Evolutionary conservation across 148 eudicot species (phyloP).

Genomic region (Rhododendron henanense): DNA sequence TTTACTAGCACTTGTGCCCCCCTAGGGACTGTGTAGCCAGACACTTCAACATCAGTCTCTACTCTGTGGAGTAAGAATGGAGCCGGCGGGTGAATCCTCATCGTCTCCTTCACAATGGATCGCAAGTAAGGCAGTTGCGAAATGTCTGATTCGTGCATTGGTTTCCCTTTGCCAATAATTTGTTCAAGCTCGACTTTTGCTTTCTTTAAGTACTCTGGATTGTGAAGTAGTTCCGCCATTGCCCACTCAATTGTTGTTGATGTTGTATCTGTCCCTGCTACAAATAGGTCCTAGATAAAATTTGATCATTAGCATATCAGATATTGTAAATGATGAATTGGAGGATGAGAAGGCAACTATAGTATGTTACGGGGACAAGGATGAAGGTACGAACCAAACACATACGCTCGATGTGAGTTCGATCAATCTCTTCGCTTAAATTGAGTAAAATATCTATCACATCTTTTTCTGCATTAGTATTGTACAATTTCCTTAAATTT

Average conservation of each 20-base stretch:
- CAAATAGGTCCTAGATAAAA: conserved; percentile 10
- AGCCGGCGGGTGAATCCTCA: conserved; percentile 9
- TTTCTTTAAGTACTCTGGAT: neutral
- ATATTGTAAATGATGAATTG: neutral
- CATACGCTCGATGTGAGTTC: conserved; percentile 17
- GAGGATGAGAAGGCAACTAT: neutral
- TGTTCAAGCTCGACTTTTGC: conserved; percentile 9
- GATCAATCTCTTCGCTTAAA: conserved; percentile 9
- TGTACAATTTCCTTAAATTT: neutral
- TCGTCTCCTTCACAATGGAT: conserved; percentile 3
- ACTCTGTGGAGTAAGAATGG: conserved; percentile 10
- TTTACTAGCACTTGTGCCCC: conserved; percentile 10
- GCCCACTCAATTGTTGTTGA: conserved; percentile 12
- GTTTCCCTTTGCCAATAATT: conserved; percentile 6
- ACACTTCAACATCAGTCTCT: neutral
- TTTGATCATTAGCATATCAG: neutral
- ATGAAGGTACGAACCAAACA: conserved; percentile 4
- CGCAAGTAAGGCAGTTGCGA: conserved; percentile 5
- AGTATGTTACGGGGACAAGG: neutral
- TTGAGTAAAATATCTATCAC: conserved; percentile 20
- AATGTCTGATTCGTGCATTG: conserved; percentile 3
- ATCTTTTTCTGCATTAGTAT: neutral
- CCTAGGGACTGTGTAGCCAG: neutral
- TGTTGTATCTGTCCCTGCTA: conserved; percentile 8
- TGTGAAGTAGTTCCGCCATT: conserved; percentile 7